Percentiles rank a stretch among this genome's conserved stretches.
Evolutionary conservation across 768 basidiomycete genomes (phyloP).

Genomic region (Pluteus cervinus): DNA sequence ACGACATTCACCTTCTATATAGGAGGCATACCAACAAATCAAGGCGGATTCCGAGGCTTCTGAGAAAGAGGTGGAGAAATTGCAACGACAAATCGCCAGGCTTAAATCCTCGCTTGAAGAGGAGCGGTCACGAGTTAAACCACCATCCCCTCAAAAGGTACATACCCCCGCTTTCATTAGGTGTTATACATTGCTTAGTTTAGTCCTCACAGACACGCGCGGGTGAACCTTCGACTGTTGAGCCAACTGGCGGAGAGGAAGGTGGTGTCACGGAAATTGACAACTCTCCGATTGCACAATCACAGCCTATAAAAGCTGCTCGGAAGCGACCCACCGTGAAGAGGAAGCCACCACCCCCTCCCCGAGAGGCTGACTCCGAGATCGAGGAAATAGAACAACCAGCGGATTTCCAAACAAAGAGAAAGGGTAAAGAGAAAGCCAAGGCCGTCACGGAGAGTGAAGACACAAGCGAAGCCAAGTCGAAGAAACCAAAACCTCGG

Average conservation of each 20-base stretch:
- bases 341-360: constrained; percentile 4
- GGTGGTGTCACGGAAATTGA: not conserved
- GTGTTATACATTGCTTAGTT: not conserved
- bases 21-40: constrained; percentile 1
- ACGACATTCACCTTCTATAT: too few species aligned
- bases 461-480: not conserved
- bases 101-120: constrained; percentile 37
- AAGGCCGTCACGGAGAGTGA: not conserved
- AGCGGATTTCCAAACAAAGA: not conserved
- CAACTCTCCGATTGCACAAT: constrained; percentile 1
- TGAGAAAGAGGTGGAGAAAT: constrained; percentile 28
- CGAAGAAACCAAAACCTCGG: not conserved
- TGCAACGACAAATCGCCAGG: constrained; percentile 26
- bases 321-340: constrained; percentile 11
- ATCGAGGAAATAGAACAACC: constrained; percentile 13
- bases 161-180: too few species aligned
- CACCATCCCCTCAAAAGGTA: too few species aligned
- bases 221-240: not conserved
- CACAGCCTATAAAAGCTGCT: constrained; percentile 2
- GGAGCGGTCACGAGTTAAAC: constrained; percentile 39
- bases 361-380: constrained; percentile 5
- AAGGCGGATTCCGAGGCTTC: constrained; percentile 35
- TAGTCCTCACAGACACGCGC: not conserved
- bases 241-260: not conserved
- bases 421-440: constrained; percentile 10